Base-by-base conservation (phyloP, 2,329 filamentous ascomycete species). In the Emergomyces pasteurianus region DNA sequence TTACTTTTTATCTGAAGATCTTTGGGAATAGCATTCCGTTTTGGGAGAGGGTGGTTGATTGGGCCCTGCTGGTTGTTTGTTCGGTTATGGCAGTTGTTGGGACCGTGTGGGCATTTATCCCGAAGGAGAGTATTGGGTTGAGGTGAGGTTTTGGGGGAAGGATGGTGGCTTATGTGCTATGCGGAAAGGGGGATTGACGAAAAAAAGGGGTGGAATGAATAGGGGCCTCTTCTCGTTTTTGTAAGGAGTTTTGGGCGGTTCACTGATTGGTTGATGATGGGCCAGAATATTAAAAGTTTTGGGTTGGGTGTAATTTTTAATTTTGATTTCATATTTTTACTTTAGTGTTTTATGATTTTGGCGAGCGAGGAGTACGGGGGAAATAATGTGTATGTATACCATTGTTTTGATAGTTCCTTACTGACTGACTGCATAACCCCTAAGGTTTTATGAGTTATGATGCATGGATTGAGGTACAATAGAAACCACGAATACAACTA, bases 1-100 rank as follows among this genome's bases (percentile, higher is more conserved):
- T 96, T 38, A 82, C 86, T 4, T 97, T 99, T 71, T 91, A 97
- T 70, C 77, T 97, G 61, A 95, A 92, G 75, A 84, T 97, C 1
- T 97, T 95, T 72, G 85, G 86, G 54, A 81, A 84, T 57, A 86
- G 92, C 63, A 83, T 96, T 53, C 76, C 79, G 0, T 66, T 73
- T 0, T 71, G 72, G 26, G 90, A 96, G 74, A 85, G 83, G 67
- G 71, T 83, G 4, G 65, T 88, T 52, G 85, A 87, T 67, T 92
- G 85, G 80, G 71, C 77, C 18, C 74, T 96, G 66, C 85, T 96
- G 69, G 72, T 84, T 5, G 69, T 89, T 14, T 94, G 89, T 60
- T 79, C 83, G 0, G 69, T 85, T 23, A 75, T 96, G 71, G 92
- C 89, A 14, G 67, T 86, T 21, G 72, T 92, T 4, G 91, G 91